phyloP scores from a whole-genome alignment of 2,329 filamentous ascomycete genomes.

The Claviceps fusiformis region DNA sequence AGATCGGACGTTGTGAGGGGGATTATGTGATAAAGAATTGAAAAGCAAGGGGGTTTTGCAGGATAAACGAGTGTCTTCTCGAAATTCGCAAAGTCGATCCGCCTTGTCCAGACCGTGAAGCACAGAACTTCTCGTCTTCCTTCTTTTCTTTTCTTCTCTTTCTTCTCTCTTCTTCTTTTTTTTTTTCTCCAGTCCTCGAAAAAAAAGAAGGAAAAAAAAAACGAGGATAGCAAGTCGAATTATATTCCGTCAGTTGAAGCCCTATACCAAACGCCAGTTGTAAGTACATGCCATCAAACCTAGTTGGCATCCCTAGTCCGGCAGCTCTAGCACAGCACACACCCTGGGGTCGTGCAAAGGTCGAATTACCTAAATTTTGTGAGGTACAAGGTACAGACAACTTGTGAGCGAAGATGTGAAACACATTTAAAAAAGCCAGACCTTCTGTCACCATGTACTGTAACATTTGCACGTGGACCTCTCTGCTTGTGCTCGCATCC shows the following conservation, averaged over 20 bases:
- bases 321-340: background rate
- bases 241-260: background rate
- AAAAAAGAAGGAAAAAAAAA: background rate
- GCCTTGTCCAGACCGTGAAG: background rate
- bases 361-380: background rate
- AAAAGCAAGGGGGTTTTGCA: too few relatives aligned
- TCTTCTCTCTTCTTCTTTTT: background rate
- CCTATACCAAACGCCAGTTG: background rate
- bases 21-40: background rate
- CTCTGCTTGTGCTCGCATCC: background rate
- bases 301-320: background rate
- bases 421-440: background rate
- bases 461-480: slow-evolving; percentile 1
- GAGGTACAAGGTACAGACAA: background rate
- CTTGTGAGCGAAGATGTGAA: slow-evolving; percentile 1
- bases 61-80: background rate
- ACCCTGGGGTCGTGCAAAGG: background rate
- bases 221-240: background rate
- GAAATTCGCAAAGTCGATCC: background rate
- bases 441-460: background rate
- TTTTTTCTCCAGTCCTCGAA: background rate
- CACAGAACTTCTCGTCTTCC: background rate
- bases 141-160: too few relatives aligned
- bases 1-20: background rate
- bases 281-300: background rate